Percentiles rank a stretch among this genome's conserved stretches.
phyloP scores from a whole-genome alignment of 768 basidiomycete species.

The Lentinula sp. region DNA sequence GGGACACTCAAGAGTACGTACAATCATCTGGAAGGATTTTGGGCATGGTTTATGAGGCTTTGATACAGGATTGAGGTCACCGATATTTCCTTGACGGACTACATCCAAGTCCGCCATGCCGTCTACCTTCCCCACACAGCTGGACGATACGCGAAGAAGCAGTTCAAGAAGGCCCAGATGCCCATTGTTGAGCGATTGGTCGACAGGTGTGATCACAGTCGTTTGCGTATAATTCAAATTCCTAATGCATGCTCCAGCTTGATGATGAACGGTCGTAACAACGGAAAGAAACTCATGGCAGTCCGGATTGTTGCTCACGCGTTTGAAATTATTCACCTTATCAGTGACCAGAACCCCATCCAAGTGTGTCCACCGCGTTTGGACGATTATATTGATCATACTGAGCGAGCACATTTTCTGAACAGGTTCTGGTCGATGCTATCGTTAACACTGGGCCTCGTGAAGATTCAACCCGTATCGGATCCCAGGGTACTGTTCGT shows the following conservation, averaged over 20 bases:
- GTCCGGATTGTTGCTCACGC: conserved; percentile 99
- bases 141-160: conserved; percentile 98
- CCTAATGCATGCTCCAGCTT: conserved; percentile 42
- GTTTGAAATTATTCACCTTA: conserved; percentile 99
- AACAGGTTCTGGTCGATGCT: conserved; percentile 89
- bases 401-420: background rate
- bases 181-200: conserved; percentile 99
- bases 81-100: conserved; percentile 98
- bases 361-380: conserved; percentile 53
- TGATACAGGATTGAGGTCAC: conserved; percentile 86
- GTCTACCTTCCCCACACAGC: conserved; percentile 99
- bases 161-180: conserved; percentile 99
- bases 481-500: conserved; percentile 98
- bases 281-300: conserved; percentile 98
- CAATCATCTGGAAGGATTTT: background rate
- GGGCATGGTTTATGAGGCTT: background rate
- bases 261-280: conserved; percentile 99
- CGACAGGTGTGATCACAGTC: conserved; percentile 64
- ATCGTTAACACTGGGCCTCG: conserved; percentile 99
- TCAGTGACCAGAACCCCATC: conserved; percentile 99
- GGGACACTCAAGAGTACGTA: conserved; percentile 96
- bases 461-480: conserved; percentile 99
- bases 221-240: background rate
- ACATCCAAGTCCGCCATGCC: conserved; percentile 98
- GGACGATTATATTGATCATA: background rate